Evolutionary conservation across 148 eudicot species (phyloP).

Genomic region (Vaccinium vitisidaea): DNA sequence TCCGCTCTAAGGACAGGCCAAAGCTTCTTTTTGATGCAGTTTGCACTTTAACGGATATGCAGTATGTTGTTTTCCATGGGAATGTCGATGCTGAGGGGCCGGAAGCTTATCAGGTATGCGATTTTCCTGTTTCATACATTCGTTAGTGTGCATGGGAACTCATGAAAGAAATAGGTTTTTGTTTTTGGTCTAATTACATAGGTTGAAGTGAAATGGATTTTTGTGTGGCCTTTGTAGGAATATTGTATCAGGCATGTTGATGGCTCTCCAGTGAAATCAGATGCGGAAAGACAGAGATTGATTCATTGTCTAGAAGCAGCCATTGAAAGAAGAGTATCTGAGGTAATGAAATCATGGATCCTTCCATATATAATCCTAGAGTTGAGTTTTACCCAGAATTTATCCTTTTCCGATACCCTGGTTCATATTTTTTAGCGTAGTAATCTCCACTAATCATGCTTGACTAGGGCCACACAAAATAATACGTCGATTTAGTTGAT

Average conservation of each 20-base stretch:
- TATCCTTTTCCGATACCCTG: not conserved
- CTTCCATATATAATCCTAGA: not conserved
- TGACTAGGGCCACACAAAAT: not conserved
- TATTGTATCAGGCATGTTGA: slow-evolving; percentile 81
- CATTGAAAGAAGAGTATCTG: slow-evolving; percentile 82
- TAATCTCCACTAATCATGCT: not conserved
- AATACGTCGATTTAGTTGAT: not conserved
- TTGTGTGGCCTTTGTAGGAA: slow-evolving; percentile 46
- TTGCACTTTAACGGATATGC: slow-evolving; percentile 94
- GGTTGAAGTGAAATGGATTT: not conserved
- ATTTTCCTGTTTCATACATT: not conserved
- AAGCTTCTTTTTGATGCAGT: slow-evolving; percentile 86
- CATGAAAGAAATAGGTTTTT: no score
- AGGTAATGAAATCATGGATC: slow-evolving; percentile 42
- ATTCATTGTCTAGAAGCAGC: slow-evolving; percentile 95
- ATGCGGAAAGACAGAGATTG: slow-evolving; percentile 85
- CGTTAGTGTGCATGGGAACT: not conserved
- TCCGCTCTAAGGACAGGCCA: slow-evolving; percentile 82
- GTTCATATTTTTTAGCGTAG: not conserved
- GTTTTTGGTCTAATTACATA: not conserved
- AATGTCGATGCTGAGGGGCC: slow-evolving; percentile 79
- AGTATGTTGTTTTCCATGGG: slow-evolving; percentile 89
- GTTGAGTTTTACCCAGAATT: not conserved
- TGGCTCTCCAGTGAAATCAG: slow-evolving; percentile 91
- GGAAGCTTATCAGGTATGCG: slow-evolving; percentile 76